Evolutionary conservation across 306 rosid genomes (phyloP).

Genomic region (Clitoria ternatea): DNA sequence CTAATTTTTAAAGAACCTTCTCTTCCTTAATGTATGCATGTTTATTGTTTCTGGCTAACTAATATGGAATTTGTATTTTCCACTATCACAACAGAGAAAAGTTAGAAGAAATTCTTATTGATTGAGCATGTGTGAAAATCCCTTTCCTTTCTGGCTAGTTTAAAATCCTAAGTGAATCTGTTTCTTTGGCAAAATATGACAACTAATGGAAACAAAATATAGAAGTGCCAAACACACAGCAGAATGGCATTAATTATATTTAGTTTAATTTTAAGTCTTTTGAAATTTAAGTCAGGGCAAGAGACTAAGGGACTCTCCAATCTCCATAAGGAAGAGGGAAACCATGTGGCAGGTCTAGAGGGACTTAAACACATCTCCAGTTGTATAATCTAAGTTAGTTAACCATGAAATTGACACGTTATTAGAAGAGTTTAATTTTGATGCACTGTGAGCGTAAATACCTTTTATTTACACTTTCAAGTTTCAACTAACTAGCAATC

Average conservation of each 20-base stretch:
- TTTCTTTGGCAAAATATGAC: not conserved
- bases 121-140: not conserved
- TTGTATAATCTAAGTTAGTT: constrained; percentile 1
- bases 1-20: not conserved
- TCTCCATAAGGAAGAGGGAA: not conserved
- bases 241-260: no score
- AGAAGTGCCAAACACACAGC: no score
- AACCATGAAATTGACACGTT: not conserved
- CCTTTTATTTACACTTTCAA: no score
- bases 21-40: not conserved
- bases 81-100: not conserved
- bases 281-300: no score
- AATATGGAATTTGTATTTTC: not conserved
- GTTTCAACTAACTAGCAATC: no score
- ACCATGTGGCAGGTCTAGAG: not conserved
- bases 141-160: not conserved
- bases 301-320: no score
- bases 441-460: no score
- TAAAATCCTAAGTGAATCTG: not conserved
- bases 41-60: not conserved
- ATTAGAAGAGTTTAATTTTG: no score
- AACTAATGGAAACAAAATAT: not conserved
- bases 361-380: not conserved
- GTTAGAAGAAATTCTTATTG: not conserved
- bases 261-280: no score